These are phyloP conservation scores for Colletotrichum siamense DNA, from an alignment of 2,329 filamentous ascomycete genomes.

Conservation along the genomic window DNA sequence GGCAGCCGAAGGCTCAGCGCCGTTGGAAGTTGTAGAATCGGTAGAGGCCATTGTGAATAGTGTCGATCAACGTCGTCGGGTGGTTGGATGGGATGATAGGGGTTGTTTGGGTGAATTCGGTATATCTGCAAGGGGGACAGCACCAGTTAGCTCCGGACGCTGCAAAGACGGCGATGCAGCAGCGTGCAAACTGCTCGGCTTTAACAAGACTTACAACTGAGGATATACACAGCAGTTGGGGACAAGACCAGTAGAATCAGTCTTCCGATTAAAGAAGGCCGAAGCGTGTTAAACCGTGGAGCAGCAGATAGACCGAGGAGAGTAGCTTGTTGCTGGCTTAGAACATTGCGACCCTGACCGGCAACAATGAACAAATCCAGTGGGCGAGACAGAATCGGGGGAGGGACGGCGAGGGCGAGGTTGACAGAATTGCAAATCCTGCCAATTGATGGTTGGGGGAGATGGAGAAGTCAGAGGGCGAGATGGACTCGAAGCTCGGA, in stretches of 20 bases:
- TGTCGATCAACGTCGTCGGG: background rate
- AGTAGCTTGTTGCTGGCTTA: constrained; percentile 30
- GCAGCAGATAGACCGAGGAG: constrained; percentile 18
- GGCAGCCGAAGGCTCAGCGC: constrained; percentile 55
- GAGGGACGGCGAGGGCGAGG: constrained; percentile 10
- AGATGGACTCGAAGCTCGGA: constrained; percentile 24
- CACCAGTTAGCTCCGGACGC: background rate
- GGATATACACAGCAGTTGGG: constrained; percentile 10
- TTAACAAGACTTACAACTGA: constrained; percentile 4
- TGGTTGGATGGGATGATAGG: background rate
- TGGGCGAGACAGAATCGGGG: constrained; percentile 35
- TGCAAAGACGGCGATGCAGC: background rate
- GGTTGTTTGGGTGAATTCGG: background rate
- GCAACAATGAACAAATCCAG: constrained; percentile 37
- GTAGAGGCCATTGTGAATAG: constrained; percentile 47
- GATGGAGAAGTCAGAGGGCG: constrained; percentile 28
- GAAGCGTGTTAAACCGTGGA: constrained; percentile 21
- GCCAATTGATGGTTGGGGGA: constrained; percentile 23
- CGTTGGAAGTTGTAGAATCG: constrained; percentile 38
- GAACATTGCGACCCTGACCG: constrained; percentile 39
- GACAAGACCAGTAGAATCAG: constrained; percentile 22
- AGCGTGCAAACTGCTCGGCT: background rate
- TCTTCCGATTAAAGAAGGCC: constrained; percentile 20
- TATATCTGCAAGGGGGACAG: constrained; percentile 13
- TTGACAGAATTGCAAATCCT: constrained; percentile 18